Conservation (phyloP, 176 grass and related monocot genomes). For the Phragmites australis region DNA sequence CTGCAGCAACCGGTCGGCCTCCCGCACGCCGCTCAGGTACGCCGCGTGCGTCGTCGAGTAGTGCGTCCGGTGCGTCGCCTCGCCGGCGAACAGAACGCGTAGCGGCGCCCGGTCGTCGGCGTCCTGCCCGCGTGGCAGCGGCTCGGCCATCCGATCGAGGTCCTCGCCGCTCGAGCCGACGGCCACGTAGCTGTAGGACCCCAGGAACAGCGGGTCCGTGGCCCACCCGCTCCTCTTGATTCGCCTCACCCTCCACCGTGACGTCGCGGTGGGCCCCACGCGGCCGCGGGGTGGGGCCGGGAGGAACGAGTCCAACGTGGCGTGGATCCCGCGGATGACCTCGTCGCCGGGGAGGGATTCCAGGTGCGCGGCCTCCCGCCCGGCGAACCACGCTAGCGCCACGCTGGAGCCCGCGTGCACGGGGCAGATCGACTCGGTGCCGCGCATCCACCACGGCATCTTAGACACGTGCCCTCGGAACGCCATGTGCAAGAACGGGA, state of each 20-base stretch:
- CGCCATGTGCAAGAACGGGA: slow-evolving; percentile 62
- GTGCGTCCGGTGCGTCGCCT: slow-evolving; percentile 86
- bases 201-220: slow-evolving; percentile 68
- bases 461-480: slow-evolving; percentile 37
- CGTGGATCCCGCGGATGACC: slow-evolving; percentile 47
- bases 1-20: slow-evolving; percentile 69
- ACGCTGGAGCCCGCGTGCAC: slow-evolving; percentile 61
- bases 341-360: slow-evolving; percentile 69
- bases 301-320: slow-evolving; percentile 56
- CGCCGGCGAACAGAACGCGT: slow-evolving; percentile 77
- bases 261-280: not conserved
- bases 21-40: slow-evolving; percentile 74
- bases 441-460: slow-evolving; percentile 81
- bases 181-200: slow-evolving; percentile 92
- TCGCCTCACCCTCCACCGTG: slow-evolving; percentile 47
- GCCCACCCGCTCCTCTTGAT: slow-evolving; percentile 73
- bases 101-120: slow-evolving; percentile 16
- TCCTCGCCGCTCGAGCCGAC: slow-evolving; percentile 73
- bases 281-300: not conserved
- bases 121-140: slow-evolving; percentile 36
- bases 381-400: slow-evolving; percentile 77
- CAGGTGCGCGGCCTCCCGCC: slow-evolving; percentile 70
- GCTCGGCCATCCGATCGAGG: slow-evolving; percentile 79
- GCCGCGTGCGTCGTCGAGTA: slow-evolving; percentile 91
- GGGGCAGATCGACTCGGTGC: slow-evolving; percentile 68